Base-by-base conservation (phyloP, 2,329 filamentous ascomycete genomes). In the Diaporthe sp. region DNA sequence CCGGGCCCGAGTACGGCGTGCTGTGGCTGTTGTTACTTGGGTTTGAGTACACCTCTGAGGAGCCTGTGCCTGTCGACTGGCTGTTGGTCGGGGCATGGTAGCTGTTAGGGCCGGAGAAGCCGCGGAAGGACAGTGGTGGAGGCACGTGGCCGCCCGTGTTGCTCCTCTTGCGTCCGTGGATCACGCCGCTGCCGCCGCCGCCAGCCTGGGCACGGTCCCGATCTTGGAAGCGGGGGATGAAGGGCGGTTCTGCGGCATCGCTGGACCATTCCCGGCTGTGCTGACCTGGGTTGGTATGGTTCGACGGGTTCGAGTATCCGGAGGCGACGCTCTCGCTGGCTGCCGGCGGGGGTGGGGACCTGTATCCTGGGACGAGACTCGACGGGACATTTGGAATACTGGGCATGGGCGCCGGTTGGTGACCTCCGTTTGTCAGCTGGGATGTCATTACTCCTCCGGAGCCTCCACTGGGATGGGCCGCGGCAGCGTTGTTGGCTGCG, bases 101-200 rank as follows among this genome's bases (percentile, higher is more conserved):
- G 65, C 80, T 81, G 59, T 84, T 84, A 9, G 89, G 87, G 0
- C 88, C 86, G 1, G 94, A 95, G 83, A 97, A 96, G 76, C 93
- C 95, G 59, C 95, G 91, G 86, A 97, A 94, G 2, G 93, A 92
- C 65, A 91, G 87, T 1, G 93, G 92, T 37, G 92, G 93, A 19
- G 90, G 90, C 27, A 91, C 88, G 59, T 94, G 92, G 7, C 94
- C 93, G 15, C 94, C 94, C 0, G 96, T 98, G 80, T 96, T 97
- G 85, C 95, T 98, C 76, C 96, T 90, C 85, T 97, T 97, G 75
- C 96, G 93, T 9, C 92, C 92, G 81, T 98, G 96, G 37, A 63
- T 13, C 15, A 37, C 47, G n/a, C 32, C 44, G n/a, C 61, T n/a
- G 55, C 44, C 39, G 19, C 56, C 30, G 55, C 44, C 44, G 35